phyloP scores from a whole-genome alignment of 331 rosid species.

The Pyracantha coccinea region DNA sequence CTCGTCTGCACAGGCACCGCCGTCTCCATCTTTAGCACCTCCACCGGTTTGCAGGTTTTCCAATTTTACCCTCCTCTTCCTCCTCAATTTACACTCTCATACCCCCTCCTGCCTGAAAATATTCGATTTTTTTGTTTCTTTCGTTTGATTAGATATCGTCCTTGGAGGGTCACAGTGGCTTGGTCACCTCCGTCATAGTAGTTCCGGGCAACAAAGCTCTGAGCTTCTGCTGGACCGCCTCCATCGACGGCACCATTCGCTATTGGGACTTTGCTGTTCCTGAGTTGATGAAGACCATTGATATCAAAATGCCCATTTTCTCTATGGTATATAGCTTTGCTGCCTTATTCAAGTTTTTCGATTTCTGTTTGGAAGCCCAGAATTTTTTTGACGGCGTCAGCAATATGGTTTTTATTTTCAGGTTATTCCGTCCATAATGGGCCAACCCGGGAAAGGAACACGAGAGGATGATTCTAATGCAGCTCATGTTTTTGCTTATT shows the following conservation, averaged over 20 bases:
- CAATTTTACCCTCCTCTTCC: background rate
- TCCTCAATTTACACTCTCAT: background rate
- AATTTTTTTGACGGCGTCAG: background rate
- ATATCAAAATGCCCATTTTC: constrained; percentile 46
- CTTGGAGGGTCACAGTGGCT: constrained; percentile 63
- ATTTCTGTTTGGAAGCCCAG: background rate
- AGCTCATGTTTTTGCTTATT: constrained; percentile 41
- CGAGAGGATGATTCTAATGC: background rate
- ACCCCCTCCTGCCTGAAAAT: background rate
- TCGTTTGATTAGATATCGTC: constrained; percentile 21
- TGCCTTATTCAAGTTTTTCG: background rate
- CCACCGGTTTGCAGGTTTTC: constrained; percentile 58
- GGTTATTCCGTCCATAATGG: constrained; percentile 67
- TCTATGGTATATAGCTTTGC: constrained; percentile 51
- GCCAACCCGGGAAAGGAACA: constrained; percentile 14
- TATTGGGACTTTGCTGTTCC: constrained; percentile 72
- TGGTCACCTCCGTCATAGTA: constrained; percentile 62
- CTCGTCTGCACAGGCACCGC: constrained; percentile 53
- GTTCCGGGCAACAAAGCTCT: constrained; percentile 37
- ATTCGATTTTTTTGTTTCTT: background rate
- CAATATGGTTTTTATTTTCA: constrained; percentile 15
- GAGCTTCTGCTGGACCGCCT: constrained; percentile 76
- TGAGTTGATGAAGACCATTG: constrained; percentile 51
- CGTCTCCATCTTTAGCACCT: constrained; percentile 67
- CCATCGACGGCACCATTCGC: constrained; percentile 75